Evolutionary conservation across 352 stramenopile genomes (phyloP), one percentile per base, ranked within the genome.

Genomic region (Globisporangium spiculum): DNA sequence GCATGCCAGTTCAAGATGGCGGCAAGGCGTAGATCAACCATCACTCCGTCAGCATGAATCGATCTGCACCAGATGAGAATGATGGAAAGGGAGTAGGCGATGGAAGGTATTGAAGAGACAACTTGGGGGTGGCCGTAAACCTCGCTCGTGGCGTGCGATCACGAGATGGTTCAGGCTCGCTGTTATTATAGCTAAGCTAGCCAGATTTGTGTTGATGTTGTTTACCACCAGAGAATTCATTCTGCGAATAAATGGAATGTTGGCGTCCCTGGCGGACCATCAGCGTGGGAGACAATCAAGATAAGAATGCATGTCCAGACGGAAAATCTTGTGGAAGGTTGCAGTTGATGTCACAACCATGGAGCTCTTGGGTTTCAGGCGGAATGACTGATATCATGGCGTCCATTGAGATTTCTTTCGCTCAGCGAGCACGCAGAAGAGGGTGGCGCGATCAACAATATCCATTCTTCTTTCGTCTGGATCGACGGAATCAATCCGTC

Each of bases 401-500:
- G 36, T 4, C 2, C 38, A 48, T 48, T n/a, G 41, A 18, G 41
- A 50, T 50, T 18, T 48, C 38, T 48, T 48, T 48, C 38, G 38
- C 38, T 48, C 38, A 48, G 38, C 27, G 41, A 50, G 4, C 3
- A 32, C n/a, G 16, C 4, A 50, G 41, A 50, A 55, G 48, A 55
- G 48, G n/a, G n/a, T 10, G n/a, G 1, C 24, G 36, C 46, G 46
- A 4, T 54, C 46, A 54, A 54, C 46, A 26, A 54, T 54, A 54
- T 24, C 20, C 46, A 24, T 5, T 22, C 18, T 24, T 26, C 6
- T 50, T 22, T n/a, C 16, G 22, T 26, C n/a, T 32, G 54, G 54
- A 60, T 60, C 54, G 26, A 60, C 54, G 54, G 54, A 60, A 60
- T 60, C 14, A 6, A 60, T 7, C 18, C 24, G 10, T 30, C 14